Base-by-base conservation (phyloP, 441 rosid genomes). In the Erodium texanum region DNA sequence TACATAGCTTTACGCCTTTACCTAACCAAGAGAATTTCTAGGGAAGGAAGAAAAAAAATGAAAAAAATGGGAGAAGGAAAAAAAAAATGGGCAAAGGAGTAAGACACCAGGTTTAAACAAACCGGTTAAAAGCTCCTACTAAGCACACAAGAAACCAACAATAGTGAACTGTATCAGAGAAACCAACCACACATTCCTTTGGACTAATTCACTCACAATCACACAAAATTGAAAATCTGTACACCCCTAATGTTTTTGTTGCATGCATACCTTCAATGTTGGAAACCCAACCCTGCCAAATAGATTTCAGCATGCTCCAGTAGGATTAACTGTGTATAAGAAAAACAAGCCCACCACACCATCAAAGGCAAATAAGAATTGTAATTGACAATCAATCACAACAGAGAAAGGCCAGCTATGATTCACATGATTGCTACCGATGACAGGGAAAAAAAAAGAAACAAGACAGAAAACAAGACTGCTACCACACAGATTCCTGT, bases 1-100 rank as follows among this genome's bases (percentile, higher is more conserved):
- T 74, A 76, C 68, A 83, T 80, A 81, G 85, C 86, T 82, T 80
- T 38, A 81, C 66, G 80, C 84, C 86, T 82, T 80, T 38, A 81
- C 66, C 72, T 71, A 81, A 80, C 71, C 73, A 78, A 71, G 68
- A 72, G 66, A 64, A 69, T 70, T 66, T 79, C 85, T 78, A 80
- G 77, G 77, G 75, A 71, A 69, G 72, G 75, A 66, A 38, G 63
- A 65, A 73, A 75, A 48, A 11, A 38, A 38, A 38, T 38, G 54
- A 19, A 34, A 45, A 70, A 12, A 61, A 54, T 43, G 34, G 3
- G 14, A 38, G 15, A 7, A 63, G 3, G 14, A 38, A 11, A 7
- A 63, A 29, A 69, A 66, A 75, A 36, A 48, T 54, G 66, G 27
- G 56, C 61, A 68, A 34, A 34, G 38, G 68, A 69, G 81, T 83